Conservation (phyloP, 1,139 yeast species). For the Hyphopichia fennica region DNA sequence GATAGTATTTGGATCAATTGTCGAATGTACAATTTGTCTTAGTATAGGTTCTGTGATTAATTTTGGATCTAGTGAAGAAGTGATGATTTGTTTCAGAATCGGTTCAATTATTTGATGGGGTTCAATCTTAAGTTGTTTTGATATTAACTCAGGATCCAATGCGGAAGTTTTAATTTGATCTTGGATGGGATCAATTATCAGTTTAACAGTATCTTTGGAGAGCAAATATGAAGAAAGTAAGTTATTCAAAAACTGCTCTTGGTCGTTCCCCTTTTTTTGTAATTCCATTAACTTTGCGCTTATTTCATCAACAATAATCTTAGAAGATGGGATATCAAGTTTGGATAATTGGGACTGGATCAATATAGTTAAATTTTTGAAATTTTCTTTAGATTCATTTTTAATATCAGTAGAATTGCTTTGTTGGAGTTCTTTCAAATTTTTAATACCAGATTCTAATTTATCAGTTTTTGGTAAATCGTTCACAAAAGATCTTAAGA, state of each 20-base stretch:
- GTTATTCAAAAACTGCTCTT: neutral
- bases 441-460: too few species aligned
- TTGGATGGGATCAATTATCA: neutral
- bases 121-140: too few species aligned
- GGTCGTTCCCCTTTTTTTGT: neutral
- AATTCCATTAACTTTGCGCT: neutral
- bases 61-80: neutral
- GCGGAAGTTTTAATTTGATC: neutral
- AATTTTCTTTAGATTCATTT: too few species aligned
- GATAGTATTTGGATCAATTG: too few species aligned
- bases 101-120: neutral
- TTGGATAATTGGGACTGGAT: neutral
- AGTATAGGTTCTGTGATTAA: neutral
- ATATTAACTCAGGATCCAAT: neutral
- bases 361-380: too few species aligned
- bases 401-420: too few species aligned
- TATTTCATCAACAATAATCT: neutral
- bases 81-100: neutral
- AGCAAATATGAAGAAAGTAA: neutral
- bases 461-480: too few species aligned
- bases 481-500: too few species aligned
- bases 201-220: neutral
- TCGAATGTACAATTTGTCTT: too few species aligned
- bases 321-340: neutral
- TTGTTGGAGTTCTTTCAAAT: too few species aligned